Evolutionary conservation across 495 filamentous ascomycete genomes (phyloP).

Genomic region (Glonium stellatum): DNA sequence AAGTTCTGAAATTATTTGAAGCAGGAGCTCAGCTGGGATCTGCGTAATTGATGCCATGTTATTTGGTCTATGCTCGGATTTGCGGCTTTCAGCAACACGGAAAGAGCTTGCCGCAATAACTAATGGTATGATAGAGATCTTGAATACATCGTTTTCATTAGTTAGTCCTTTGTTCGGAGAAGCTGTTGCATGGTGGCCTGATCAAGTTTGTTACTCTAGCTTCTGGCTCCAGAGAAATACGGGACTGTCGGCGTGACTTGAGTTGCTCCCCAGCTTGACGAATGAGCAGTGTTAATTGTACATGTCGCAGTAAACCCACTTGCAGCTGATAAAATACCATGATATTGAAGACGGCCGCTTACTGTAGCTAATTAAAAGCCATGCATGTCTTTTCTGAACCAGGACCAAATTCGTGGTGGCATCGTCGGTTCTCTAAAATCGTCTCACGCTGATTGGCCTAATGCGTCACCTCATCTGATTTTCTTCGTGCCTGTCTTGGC

Average conservation of each 20-base stretch:
- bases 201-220: slow-evolving; percentile 7
- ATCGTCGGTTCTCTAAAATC: neutral
- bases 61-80: too few species aligned
- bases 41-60: too few species aligned
- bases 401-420: neutral
- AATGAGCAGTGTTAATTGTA: neutral
- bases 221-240: neutral
- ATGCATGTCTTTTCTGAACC: too few species aligned
- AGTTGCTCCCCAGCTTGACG: neutral
- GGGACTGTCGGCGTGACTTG: neutral
- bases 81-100: neutral
- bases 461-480: neutral
- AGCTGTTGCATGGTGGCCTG: slow-evolving; percentile 4
- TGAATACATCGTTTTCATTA: neutral
- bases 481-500: neutral
- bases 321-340: too few species aligned
- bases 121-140: too few species aligned
- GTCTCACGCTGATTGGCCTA: neutral
- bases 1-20: too few species aligned
- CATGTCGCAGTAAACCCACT: too few species aligned
- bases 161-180: slow-evolving; percentile 3
- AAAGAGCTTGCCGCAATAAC: too few species aligned
- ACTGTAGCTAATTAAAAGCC: too few species aligned
- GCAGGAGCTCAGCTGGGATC: too few species aligned
- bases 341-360: too few species aligned